These are phyloP conservation scores for Pterocarpus santalinus DNA, from an alignment of 306 rosid species.

Conservation along the genomic window DNA sequence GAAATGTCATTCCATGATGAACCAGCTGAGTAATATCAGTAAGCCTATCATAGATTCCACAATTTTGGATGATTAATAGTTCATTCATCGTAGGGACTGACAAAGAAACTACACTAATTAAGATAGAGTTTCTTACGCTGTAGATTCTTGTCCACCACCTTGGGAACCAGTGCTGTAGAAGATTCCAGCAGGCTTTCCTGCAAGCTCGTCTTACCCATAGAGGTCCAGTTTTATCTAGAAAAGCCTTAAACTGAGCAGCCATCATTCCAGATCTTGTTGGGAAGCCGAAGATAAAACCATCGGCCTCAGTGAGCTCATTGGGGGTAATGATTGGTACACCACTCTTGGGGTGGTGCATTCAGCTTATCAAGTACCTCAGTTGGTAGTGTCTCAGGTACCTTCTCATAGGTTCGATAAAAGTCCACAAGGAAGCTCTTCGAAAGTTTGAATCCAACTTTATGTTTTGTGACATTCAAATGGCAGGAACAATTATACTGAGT, in stretches of 20 bases:
- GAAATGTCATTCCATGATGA: constrained; percentile 70
- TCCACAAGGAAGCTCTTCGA: constrained; percentile 8
- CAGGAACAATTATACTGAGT: neutral
- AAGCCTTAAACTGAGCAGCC: too few species aligned
- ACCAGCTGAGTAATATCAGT: constrained; percentile 78
- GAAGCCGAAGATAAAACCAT: constrained; percentile 59
- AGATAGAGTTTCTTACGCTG: constrained; percentile 61
- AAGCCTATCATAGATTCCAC: constrained; percentile 49
- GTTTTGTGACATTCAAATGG: neutral
- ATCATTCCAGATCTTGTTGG: too few species aligned
- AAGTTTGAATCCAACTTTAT: neutral
- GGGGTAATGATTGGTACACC: constrained; percentile 65
- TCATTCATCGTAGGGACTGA: neutral
- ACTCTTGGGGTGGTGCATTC: constrained; percentile 78
- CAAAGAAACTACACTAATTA: neutral
- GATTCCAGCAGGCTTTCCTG: constrained; percentile 41
- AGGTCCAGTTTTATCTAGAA: too few species aligned
- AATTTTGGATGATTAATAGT: neutral
- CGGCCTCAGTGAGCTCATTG: constrained; percentile 64
- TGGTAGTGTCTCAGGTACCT: constrained; percentile 82
- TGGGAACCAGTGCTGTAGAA: constrained; percentile 80
- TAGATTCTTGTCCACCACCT: constrained; percentile 86
- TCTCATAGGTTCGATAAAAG: constrained; percentile 29
- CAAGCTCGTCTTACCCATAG: too few species aligned
- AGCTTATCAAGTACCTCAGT: constrained; percentile 68